A percentile compares a stretch with the other conserved stretches of the same genome.
Evolutionary conservation across 169 alveolate species (phyloP).

Genomic region (Perkinsus chesapeaki): DNA sequence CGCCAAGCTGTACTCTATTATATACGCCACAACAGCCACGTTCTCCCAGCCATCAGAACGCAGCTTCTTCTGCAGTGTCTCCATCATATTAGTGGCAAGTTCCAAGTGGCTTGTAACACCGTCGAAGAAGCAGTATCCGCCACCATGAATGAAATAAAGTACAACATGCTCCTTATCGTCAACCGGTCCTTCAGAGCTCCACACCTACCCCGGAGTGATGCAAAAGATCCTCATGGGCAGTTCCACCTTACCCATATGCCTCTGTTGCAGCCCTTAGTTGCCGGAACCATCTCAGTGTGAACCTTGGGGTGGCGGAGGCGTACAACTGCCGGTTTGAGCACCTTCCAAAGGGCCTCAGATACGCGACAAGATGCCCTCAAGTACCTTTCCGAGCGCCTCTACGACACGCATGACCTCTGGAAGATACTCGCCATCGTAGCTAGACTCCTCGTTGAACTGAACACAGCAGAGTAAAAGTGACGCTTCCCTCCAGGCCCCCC

Average conservation of each 20-base stretch:
- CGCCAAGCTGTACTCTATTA: neutral
- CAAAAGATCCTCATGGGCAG: neutral
- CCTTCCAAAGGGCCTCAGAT: neutral
- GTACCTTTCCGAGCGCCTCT: neutral
- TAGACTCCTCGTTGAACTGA: neutral
- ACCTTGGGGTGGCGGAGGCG: neutral
- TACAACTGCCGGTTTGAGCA: neutral
- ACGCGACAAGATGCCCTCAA: neutral
- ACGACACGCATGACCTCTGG: neutral
- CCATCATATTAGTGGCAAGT: neutral
- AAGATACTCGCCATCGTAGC: neutral
- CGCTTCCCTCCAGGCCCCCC: neutral
- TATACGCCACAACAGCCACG: neutral
- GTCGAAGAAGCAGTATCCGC: neutral
- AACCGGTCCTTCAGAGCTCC: neutral
- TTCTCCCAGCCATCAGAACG: neutral
- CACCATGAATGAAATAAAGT: neutral
- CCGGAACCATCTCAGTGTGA: neutral
- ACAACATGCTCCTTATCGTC: neutral
- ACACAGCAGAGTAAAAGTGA: neutral
- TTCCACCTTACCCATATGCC: neutral
- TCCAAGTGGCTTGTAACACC: neutral
- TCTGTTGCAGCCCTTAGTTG: neutral
- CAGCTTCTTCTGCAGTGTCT: neutral
- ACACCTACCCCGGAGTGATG: neutral